A percentile compares a stretch with the other conserved stretches of the same genome.
Conservation (phyloP, 352 stramenopile genomes). For the Phytophthora citricola region DNA sequence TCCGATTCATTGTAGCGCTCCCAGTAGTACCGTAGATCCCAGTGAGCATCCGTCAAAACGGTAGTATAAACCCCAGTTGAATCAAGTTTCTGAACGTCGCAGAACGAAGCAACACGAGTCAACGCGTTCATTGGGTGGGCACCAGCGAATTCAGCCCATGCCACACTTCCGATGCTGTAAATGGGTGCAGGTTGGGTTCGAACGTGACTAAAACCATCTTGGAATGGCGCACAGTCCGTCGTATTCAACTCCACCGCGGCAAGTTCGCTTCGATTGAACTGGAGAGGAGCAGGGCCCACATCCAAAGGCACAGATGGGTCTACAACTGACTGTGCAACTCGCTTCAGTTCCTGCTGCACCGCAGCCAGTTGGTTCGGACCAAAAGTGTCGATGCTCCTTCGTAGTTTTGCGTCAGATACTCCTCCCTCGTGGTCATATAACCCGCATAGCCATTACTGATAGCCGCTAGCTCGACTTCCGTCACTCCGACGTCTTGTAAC, state of each 20-base stretch:
- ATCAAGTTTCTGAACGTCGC: background rate
- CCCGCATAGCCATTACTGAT: slow-evolving; percentile 69
- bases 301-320: background rate
- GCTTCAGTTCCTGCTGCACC: slow-evolving; percentile 58
- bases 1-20: slow-evolving; percentile 29
- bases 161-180: slow-evolving; percentile 43
- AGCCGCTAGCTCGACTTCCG: slow-evolving; percentile 56
- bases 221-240: background rate
- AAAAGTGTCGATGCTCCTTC: slow-evolving; percentile 75
- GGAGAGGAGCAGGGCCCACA: background rate
- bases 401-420: slow-evolving; percentile 73
- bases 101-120: slow-evolving; percentile 48
- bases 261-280: background rate
- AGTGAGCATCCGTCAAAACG: slow-evolving; percentile 60
- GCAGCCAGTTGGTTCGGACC: slow-evolving; percentile 67
- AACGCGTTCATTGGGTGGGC: slow-evolving; percentile 58
- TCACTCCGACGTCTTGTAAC: slow-evolving; percentile 33
- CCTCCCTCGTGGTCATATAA: slow-evolving; percentile 70
- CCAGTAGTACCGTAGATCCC: slow-evolving; percentile 60
- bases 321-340: slow-evolving; percentile 21
- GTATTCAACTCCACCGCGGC: background rate
- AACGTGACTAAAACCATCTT: slow-evolving; percentile 31
- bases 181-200: slow-evolving; percentile 28
- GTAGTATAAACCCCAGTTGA: slow-evolving; percentile 31
- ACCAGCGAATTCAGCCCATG: slow-evolving; percentile 49